phyloP scores from a whole-genome alignment of 805 yeast species.

The Teunomyces stri region DNA sequence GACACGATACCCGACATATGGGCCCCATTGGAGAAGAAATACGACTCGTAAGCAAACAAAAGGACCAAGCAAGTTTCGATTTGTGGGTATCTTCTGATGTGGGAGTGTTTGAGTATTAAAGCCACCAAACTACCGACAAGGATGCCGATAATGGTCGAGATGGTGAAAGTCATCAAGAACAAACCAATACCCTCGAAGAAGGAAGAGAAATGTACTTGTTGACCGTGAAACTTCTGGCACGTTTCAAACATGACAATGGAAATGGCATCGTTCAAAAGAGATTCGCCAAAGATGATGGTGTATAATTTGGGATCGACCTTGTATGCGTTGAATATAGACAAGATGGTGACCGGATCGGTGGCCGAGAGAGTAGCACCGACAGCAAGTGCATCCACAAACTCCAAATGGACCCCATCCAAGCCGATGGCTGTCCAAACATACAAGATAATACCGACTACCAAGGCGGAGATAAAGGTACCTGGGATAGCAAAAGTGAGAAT shows the following conservation, averaged over 20 bases:
- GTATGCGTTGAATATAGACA: slow-evolving; percentile 94
- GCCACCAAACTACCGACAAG: slow-evolving; percentile 88
- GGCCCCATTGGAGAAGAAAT: slow-evolving; percentile 97
- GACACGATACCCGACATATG: slow-evolving; percentile 99
- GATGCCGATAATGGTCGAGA: slow-evolving; percentile 86
- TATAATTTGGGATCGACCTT: slow-evolving; percentile 97
- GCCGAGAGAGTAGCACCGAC: slow-evolving; percentile 98
- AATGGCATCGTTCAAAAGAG: slow-evolving; percentile 92
- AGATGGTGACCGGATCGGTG: slow-evolving; percentile 96
- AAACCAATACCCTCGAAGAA: slow-evolving; percentile 91
- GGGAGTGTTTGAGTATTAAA: slow-evolving; percentile 83
- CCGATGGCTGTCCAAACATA: slow-evolving; percentile 92
- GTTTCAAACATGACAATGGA: slow-evolving; percentile 99
- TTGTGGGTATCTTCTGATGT: slow-evolving; percentile 91
- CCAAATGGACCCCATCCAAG: slow-evolving; percentile 79
- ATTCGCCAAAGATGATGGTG: slow-evolving; percentile 96
- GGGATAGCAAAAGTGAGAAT: slow-evolving; percentile 94
- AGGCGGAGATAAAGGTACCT: slow-evolving; percentile 90
- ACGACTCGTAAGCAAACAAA: slow-evolving; percentile 90
- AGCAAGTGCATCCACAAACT: slow-evolving; percentile 95
- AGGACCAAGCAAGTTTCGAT: slow-evolving; percentile 92
- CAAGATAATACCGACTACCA: slow-evolving; percentile 84
- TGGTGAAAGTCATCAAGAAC: slow-evolving; percentile 88
- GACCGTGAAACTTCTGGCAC: slow-evolving; percentile 92
- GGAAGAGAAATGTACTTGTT: slow-evolving; percentile 65